Base-by-base conservation (phyloP, 2,329 filamentous ascomycete species). In the Macrophomina pseudophaseolina region DNA sequence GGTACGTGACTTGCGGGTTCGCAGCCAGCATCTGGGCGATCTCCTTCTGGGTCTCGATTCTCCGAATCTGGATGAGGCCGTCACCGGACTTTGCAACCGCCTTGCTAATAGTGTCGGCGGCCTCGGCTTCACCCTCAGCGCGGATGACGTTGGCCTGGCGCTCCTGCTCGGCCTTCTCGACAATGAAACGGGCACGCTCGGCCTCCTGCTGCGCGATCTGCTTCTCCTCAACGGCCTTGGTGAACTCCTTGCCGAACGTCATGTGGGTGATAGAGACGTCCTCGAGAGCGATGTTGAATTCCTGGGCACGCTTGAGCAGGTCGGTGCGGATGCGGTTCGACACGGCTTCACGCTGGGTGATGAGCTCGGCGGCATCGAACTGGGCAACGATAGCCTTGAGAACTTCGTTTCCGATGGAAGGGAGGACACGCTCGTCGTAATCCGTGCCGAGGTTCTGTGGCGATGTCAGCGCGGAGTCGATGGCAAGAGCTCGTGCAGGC, bases 181-280 rank as follows among this genome's bases (percentile, higher is more conserved):
- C 95, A 73, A 99, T 96, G 85, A 99, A 99, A 72, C 95, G 88
- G 58, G 95, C 95, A 71, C 95, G 88, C 86, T 99, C 95, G 70
- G 95, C 95, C 78, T 99, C 95, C 83, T 99, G 95, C 84, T 99
- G 95, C 66, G 95, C 95, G 80, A 99, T 99, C 86, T 99, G 95
- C 89, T 99, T 99, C 88, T 99, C 95, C 85, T 99, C 95, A 75
- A 99, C 95, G 71, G 95, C 95, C 81, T 92, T 92, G 69, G 95
- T 99, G 86, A 99, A 99, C 82, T 99, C 95, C 81, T 94, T 94
- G 73, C 95, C 95, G 79, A 99, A 99, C 64, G 95, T 99, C 95
- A 99, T 99, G 87, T 99, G 95, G 69, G 95, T 99, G 81, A 99
- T 99, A 77, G 93, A 97, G 68, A 99, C 95, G 77, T 99, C 95